phyloP scores from a whole-genome alignment of 2,329 filamentous ascomycete species.

The Taxawa tesnikishii region DNA sequence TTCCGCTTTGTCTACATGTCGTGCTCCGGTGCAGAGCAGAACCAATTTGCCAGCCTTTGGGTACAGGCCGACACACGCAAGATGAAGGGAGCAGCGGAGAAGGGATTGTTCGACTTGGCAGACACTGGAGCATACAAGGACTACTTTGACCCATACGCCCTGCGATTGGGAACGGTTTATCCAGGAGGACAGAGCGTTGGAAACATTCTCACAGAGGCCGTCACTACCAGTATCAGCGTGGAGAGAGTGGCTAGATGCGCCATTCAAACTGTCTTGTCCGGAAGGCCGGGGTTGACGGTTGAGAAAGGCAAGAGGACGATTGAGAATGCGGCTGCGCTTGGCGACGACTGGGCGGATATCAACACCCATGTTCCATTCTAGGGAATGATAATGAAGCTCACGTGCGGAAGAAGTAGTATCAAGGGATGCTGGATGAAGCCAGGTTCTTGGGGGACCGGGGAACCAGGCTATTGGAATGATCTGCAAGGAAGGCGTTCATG shows the following conservation, averaged over 20 bases:
- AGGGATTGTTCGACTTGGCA: slow-evolving; percentile 19
- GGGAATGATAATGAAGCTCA: too few relatives aligned
- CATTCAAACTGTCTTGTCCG: slow-evolving; percentile 17
- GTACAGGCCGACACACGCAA: slow-evolving; percentile 18
- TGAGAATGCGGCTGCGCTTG: slow-evolving; percentile 23
- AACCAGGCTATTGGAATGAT: too few relatives aligned
- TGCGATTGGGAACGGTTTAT: slow-evolving; percentile 20
- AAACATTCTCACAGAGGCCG: slow-evolving; percentile 17
- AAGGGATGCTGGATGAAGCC: too few relatives aligned
- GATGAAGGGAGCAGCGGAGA: slow-evolving; percentile 25
- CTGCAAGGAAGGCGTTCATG: too few relatives aligned
- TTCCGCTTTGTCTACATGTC: slow-evolving; percentile 33
- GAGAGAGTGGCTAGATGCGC: slow-evolving; percentile 18
- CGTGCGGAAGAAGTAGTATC: too few relatives aligned
- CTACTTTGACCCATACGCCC: slow-evolving; percentile 21
- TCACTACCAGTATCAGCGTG: slow-evolving; percentile 18
- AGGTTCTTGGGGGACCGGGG: too few relatives aligned
- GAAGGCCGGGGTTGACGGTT: slow-evolving; percentile 13
- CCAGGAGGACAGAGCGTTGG: slow-evolving; percentile 16
- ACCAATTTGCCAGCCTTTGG: slow-evolving; percentile 27
- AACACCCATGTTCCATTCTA: slow-evolving; percentile 11
- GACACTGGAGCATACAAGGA: slow-evolving; percentile 16
- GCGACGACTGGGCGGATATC: slow-evolving; percentile 22
- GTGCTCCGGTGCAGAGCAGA: slow-evolving; percentile 25
- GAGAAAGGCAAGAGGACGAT: slow-evolving; percentile 18